A percentile compares a stretch with the other conserved stretches of the same genome.
Evolutionary conservation across 2,329 filamentous ascomycete genomes (phyloP).

Genomic region (Macrophomina tecta): DNA sequence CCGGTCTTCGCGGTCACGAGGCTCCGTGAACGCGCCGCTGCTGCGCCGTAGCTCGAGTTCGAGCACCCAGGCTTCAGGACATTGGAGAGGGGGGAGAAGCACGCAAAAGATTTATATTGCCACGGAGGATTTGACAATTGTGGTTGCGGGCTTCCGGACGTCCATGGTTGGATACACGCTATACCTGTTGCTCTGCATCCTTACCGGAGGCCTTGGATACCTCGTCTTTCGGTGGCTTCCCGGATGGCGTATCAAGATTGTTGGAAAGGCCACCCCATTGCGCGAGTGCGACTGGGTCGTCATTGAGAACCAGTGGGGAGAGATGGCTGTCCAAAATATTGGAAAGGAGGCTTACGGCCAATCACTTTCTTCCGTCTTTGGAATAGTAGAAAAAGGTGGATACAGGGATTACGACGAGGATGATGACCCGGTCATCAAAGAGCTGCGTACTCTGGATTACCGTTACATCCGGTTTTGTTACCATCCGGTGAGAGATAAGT

Average conservation of each 20-base stretch:
- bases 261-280: slow-evolving; percentile 73
- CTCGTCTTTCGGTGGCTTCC: slow-evolving; percentile 90
- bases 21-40: slow-evolving; percentile 65
- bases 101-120: slow-evolving; percentile 93
- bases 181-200: slow-evolving; percentile 73
- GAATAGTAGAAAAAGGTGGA: slow-evolving; percentile 66
- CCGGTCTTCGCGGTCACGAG: slow-evolving; percentile 49
- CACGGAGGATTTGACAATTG: slow-evolving; percentile 93
- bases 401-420: slow-evolving; percentile 73
- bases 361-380: slow-evolving; percentile 72
- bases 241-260: slow-evolving; percentile 78
- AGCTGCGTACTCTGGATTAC: slow-evolving; percentile 83
- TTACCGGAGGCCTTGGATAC: slow-evolving; percentile 79
- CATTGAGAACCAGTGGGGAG: slow-evolving; percentile 96
- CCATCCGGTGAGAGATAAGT: slow-evolving; percentile 87
- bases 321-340: slow-evolving; percentile 80
- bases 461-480: slow-evolving; percentile 93
- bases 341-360: slow-evolving; percentile 64
- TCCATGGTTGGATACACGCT: slow-evolving; percentile 70
- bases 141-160: slow-evolving; percentile 88
- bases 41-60: slow-evolving; percentile 75
- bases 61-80: slow-evolving; percentile 69
- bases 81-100: slow-evolving; percentile 63
- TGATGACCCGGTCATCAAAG: slow-evolving; percentile 74
- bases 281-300: slow-evolving; percentile 87